Conservation (phyloP, 306 rosid genomes). For the Cucurbita maxima region DNA sequence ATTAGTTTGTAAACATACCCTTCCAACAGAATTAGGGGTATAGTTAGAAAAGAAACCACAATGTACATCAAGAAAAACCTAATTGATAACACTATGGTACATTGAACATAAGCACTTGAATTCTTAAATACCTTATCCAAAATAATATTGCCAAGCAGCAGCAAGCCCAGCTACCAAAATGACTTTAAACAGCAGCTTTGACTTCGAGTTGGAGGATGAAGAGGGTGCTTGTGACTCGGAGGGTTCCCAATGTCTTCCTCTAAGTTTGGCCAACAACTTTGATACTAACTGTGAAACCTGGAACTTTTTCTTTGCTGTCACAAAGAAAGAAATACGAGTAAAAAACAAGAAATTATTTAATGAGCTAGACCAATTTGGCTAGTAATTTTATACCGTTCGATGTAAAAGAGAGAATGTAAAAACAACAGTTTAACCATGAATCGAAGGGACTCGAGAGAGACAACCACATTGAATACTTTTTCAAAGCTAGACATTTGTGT, state of each 20-base stretch:
- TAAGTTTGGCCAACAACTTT: conserved; percentile 38
- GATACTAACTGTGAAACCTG: conserved; percentile 19
- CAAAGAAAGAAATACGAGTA: not conserved
- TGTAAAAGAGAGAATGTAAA: not conserved
- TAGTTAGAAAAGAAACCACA: not conserved
- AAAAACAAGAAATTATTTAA: not conserved
- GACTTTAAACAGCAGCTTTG: conserved; percentile 40
- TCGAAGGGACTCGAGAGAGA: not conserved
- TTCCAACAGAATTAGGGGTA: not conserved
- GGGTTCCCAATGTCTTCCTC: conserved; percentile 34
- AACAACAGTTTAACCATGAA: not conserved
- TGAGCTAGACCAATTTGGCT: too few species aligned
- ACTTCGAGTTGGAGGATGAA: conserved; percentile 23
- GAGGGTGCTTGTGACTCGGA: conserved; percentile 21
- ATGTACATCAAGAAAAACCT: not conserved
- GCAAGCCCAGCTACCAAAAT: conserved; percentile 54
- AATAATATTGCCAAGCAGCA: conserved; percentile 51
- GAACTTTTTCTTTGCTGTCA: conserved; percentile 29
- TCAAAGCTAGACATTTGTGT: not conserved
- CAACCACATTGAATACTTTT: not conserved
- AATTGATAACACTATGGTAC: conserved; percentile 5
- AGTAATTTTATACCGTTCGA: too few species aligned
- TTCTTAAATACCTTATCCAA: conserved; percentile 18
- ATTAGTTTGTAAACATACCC: not conserved
- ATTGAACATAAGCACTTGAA: not conserved